Evolutionary conservation across 108 stramenopile species (phyloP), one percentile per base, ranked within the genome.

Genomic region (Nitzschia sp.): DNA sequence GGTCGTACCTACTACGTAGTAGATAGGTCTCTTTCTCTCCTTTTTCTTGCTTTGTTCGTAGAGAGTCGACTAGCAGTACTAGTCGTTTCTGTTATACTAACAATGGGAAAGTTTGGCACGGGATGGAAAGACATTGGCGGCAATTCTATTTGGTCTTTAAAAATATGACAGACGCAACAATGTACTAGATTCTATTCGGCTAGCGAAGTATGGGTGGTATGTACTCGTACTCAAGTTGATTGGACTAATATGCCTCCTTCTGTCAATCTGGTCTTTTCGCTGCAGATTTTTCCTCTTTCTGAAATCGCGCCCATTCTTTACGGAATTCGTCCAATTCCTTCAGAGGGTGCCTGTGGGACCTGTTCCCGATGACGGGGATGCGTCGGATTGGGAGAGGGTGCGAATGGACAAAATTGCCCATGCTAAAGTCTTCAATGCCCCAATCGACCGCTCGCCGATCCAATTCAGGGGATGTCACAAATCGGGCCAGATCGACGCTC

Each of bases 381-480:
- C 59, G 59, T 17, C 22, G 59, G 36, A 60, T 60, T n/a, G 59
- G 59, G 3, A 35, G 22, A 8, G 36, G 59, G 38, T 60, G 34
- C 3, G 59, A 60, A 41, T 60, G 59, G 59, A 60, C 36, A 41
- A 41, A 60, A 21, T 60, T 60, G 34, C 59, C 59, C 59, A 60
- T 60, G 16, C 26, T 16, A n/a, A 35, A 41, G 22, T 60, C 59
- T 23, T 60, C 59, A 6, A 56, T 17, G 8, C 27, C 27, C 55
- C 27, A 29, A 21, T 56, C 55, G 6, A 56, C 55, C 9, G 34
- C 8, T 15, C 28, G 13, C n/a, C 53, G 52, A 17, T 34, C 23
- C 15, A 9, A 54, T 19, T 8, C 16, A 15, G 19, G 19, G n/a
- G 52, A 53, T 3, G 66, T 22, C 3, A 69, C 46, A 45, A 47